Evolutionary conservation across 1,284 basidiomycete species (phyloP).

Genomic region (Meripilus lineatus): DNA sequence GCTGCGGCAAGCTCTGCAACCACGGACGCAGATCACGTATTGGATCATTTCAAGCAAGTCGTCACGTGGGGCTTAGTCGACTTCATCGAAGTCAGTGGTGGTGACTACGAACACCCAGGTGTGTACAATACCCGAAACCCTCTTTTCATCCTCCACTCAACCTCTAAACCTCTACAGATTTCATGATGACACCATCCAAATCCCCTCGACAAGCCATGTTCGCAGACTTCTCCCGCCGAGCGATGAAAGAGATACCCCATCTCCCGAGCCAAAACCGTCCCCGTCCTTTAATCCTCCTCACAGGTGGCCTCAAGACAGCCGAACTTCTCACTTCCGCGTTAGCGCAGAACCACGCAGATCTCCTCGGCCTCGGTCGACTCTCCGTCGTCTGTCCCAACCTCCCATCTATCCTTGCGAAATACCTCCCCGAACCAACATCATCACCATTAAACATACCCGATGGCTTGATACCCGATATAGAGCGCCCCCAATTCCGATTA

Average conservation of each 20-base stretch:
- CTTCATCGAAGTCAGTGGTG: slow-evolving; percentile 86
- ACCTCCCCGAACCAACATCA: background rate
- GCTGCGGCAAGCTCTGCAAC: slow-evolving; percentile 26
- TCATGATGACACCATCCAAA: slow-evolving; percentile 19
- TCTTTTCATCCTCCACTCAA: background rate
- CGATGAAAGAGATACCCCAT: slow-evolving; percentile 35
- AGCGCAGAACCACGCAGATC: slow-evolving; percentile 51
- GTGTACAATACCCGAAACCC: slow-evolving; percentile 15
- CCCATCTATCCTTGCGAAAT: slow-evolving; percentile 13
- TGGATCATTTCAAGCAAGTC: slow-evolving; percentile 62
- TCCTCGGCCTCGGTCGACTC: slow-evolving; percentile 74
- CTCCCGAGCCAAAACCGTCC: slow-evolving; percentile 12
- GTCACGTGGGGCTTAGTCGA: slow-evolving; percentile 64
- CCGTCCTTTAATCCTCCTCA: slow-evolving; percentile 68
- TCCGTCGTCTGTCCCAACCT: slow-evolving; percentile 64
- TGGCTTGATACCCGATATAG: background rate
- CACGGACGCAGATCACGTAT: slow-evolving; percentile 36
- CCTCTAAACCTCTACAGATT: slow-evolving; percentile 17
- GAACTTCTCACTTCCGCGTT: slow-evolving; percentile 55
- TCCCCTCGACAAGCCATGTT: slow-evolving; percentile 57
- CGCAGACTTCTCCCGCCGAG: slow-evolving; percentile 50
- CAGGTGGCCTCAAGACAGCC: slow-evolving; percentile 72
- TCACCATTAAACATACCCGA: slow-evolving; percentile 4
- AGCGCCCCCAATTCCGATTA: no score
- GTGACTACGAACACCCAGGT: slow-evolving; percentile 82